Base-by-base conservation (phyloP, 306 rosid species). In the Begonia loranthoides region DNA sequence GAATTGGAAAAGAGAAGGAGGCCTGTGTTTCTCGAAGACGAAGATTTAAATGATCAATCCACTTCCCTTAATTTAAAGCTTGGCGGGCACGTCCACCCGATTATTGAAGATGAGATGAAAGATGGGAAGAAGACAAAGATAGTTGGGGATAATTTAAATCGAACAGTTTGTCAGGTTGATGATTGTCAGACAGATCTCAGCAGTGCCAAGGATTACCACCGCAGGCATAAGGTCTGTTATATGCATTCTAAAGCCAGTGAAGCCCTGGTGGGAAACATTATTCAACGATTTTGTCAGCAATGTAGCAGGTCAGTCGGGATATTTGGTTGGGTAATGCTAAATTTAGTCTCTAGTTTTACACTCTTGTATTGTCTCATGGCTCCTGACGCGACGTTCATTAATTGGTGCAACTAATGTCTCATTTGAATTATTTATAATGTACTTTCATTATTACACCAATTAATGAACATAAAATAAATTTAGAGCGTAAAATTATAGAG, bases 271-370 rank as follows among this genome's bases (percentile, higher is more conserved):
- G 92, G 83, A 16, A 83, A 69, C 28, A 66, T 69, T 13, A 62
- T 86, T 95, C 95, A 90, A 66, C 68, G 99, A 28, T 90, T 90
- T 68, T 90, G 99, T 68, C 99, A 90, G 54, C 99, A 90, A 60
- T 90, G 99, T 62, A 90, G 99, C 58, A 76, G 99, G 99, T 81
- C 56, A 64, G 77, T 57, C 57, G 0, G 22, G 3, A 19, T 19
- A 19, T 19, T 19, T 19, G 3, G 3, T 19, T 28, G 36, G 5
- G 36, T 28, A 28, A 28, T 28, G 5, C 36, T 28, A 28, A 28
- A 3, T 28, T 28, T n/a, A n/a, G n/a, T n/a, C n/a, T n/a, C n/a
- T n/a, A n/a, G n/a, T n/a, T n/a, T n/a, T 28, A 28, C 36, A 4
- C 36, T 28, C 36, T 28, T 19, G 3, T 19, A 19, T 19, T 19